Base-by-base conservation (phyloP, 2,329 filamentous ascomycete genomes). In the Paramyrothecium roridum region DNA sequence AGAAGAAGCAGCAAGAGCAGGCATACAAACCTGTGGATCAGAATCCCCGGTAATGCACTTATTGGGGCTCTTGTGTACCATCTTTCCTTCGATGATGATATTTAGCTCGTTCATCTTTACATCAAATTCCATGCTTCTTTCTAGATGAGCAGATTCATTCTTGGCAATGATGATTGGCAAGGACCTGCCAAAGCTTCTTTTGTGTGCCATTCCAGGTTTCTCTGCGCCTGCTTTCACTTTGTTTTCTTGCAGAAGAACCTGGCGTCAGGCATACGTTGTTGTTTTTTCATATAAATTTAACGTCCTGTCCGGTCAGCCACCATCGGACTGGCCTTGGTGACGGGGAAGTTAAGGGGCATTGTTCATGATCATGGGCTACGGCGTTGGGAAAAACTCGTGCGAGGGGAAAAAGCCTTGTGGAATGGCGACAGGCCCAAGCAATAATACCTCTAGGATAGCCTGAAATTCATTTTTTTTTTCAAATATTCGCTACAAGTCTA, bases 21-120 rank as follows among this genome's bases (percentile, higher is more conserved):
- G 55, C 63, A 22, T 74, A 74, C 62, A 71, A 72, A 61, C 65
- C 71, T 20, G 63, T 74, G 17, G 62, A 67, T n/a, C 72, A 74
- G 54, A 68, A 65, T 54, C 50, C 61, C 45, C 60, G 63, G 49
- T 43, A 43, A 19, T 17, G 6, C n/a, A 6, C 7, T 19, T 19
- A 3, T 43, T 43, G 13, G n/a, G n/a, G 37, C n/a, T n/a, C n/a
- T 17, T 17, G 13, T 16, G n/a, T 17, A 16, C 13, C n/a, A 43
- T 6, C n/a, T 43, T 43, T 43, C n/a, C 37, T 43, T 43, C n/a
- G 12, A 43, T 43, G 37, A 43, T 43, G n/a, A 43, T 43, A 8
- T 30, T 43, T 43, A 43, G 37, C 37, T 19, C 37, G 13, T 43
- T 43, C 37, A 43, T 43, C 37, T 43, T 43, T 19, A 43, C n/a